Percentiles rank a stretch among this genome's conserved stretches.
Evolutionary conservation across 1,284 basidiomycete genomes (phyloP).

Genomic region (Malassezia nana): DNA sequence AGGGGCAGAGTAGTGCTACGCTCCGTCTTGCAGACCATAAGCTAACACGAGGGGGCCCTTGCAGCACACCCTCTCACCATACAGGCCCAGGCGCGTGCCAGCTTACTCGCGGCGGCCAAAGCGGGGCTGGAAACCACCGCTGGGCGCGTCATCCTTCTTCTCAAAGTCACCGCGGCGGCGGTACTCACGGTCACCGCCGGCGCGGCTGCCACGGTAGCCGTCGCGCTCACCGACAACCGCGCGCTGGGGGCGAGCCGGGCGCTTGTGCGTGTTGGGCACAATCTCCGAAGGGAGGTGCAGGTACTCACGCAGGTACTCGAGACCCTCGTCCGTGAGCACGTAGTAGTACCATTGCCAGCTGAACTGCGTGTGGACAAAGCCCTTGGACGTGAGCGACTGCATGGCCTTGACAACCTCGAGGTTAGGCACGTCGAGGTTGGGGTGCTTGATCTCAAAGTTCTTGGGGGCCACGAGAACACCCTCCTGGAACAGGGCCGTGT

Average conservation of each 20-base stretch:
- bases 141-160: constrained; percentile 46
- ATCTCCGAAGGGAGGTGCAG: constrained; percentile 48
- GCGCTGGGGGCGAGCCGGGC: constrained; percentile 43
- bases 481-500: constrained; percentile 47
- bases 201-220: constrained; percentile 41
- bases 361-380: constrained; percentile 87
- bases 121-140: constrained; percentile 46
- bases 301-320: constrained; percentile 48
- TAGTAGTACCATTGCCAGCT: constrained; percentile 52
- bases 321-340: constrained; percentile 47
- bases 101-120: constrained; percentile 45
- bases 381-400: constrained; percentile 91
- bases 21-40: not conserved
- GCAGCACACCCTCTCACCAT: not conserved
- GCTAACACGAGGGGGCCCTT: not conserved
- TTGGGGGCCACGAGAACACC: constrained; percentile 98
- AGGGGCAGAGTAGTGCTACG: not conserved
- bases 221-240: constrained; percentile 37
- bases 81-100: not conserved
- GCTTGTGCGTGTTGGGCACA: constrained; percentile 48
- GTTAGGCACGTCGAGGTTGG: constrained; percentile 92
- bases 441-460: constrained; percentile 96
- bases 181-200: constrained; percentile 46
- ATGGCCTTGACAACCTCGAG: constrained; percentile 98
- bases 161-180: constrained; percentile 36